Base-by-base conservation (phyloP, 371 early-diverging fungal species). In the Coemansia sp. region DNA sequence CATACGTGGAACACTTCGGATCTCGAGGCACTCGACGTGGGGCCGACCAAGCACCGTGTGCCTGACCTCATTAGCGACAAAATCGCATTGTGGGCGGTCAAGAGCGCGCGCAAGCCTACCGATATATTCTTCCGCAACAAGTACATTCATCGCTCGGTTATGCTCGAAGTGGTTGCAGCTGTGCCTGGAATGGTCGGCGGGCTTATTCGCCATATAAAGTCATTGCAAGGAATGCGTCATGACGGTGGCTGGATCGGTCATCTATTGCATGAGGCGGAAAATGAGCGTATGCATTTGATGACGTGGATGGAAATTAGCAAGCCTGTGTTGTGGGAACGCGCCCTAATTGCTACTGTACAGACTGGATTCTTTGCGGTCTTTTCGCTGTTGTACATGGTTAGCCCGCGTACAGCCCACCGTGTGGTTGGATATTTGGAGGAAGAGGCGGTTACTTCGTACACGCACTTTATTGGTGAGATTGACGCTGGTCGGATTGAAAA, bases 101-200 rank as follows among this genome's bases (percentile, higher is more conserved):
- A 24, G 24, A 24, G 24, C 24, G 24, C 24, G 24, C 24, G 24
- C 24, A 24, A 2, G 3, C 24, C 24, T 24, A 24, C 24, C 24
- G 24, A 24, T 24, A 24, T 24, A 24, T 24, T 91, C 66, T 94
- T 94, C 79, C 83, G 89, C 49, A 85, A 84, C 65, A 84, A 90
- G 68, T 92, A 94, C 69, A 83, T 21, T 24, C 91, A 91, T 80
- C 85, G 94, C 59, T 91, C 89, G 3, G 92, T 94, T 6, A 90
- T 93, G 83, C 84, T 94, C 2, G 93, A 92, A 69, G 92, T 92
- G 0, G 85, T 94, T n/a, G 92, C 92, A 13, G 90, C 90, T 2
- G 92, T 95, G 15, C 97, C 97, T 11, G 94, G 95, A 15, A 92
- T 95, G 92, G 94, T 95, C 0, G 96, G 91, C 29, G 96, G 88